Base-by-base conservation (phyloP, 345 rosid genomes). In the Acer campestre region DNA sequence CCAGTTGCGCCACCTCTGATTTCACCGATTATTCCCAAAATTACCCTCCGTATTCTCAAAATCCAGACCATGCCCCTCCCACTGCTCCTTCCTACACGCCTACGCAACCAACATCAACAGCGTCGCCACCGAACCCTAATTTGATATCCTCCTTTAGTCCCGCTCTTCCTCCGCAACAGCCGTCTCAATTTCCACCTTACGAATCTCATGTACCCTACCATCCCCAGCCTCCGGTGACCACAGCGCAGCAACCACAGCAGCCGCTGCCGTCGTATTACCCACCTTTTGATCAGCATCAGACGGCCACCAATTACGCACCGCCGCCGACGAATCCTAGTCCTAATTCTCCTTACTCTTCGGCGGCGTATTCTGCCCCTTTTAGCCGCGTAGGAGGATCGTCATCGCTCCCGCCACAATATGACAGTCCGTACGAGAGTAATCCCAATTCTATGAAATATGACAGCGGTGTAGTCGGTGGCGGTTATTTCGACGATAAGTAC, bases 21-120 rank as follows among this genome's bases (percentile, higher is more conserved):
- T 89, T 83, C 87, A 67, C 95, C 9, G 64, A n/a, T 22, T 87
- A 86, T 67, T 63, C 90, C 16, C 85, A 82, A 48, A 90, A 78
- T 77, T 90, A 87, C 69, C 79, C 89, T 68, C 72, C 93, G 2
- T 89, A 87, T 78, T 67, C 89, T 4, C 93, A 87, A 69, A 88
- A 85, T 73, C 77, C 86, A 55, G 94, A 91, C 82, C 88, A 90
- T 38, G 80, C 74, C 56, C 90, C 91, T 74, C 94, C 94, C 42
- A 84, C 96, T 6, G 93, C 97, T 48, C 90, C 98, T n/a, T 81
- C 94, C 3, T 93, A 79, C 83, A 61, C 85, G 3, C 85, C 89
- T 8, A 77, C 84, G 0, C 82, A 88, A 17, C 75, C 82, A n/a
- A 66, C 83, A 0, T 22, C 78, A 1, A 73, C 86, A 7, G 82